These are phyloP conservation scores for Mytilinidion resinicola DNA, from an alignment of 495 filamentous ascomycete genomes.

Conservation along the genomic window DNA sequence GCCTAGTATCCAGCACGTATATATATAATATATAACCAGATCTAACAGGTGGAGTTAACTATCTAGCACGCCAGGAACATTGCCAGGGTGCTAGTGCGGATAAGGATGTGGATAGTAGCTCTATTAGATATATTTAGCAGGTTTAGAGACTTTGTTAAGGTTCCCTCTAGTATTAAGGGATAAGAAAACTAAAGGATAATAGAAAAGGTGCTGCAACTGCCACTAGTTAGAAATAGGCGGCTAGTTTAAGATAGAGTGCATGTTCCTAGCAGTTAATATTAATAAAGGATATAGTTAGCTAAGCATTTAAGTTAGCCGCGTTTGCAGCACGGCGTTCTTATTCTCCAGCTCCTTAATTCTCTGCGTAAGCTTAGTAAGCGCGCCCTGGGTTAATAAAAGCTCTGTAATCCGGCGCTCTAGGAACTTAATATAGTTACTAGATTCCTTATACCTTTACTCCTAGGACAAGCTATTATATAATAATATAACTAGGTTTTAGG, in stretches of 20 bases:
- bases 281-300: slow-evolving; percentile 20
- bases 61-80: no score
- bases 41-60: no score
- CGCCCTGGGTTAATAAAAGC: slow-evolving; percentile 30
- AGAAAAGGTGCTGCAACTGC: slow-evolving; percentile 17
- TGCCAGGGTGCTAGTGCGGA: slow-evolving; percentile 15
- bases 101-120: slow-evolving; percentile 17
- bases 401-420: slow-evolving; percentile 67
- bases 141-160: slow-evolving; percentile 7
- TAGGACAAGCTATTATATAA: slow-evolving; percentile 20
- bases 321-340: slow-evolving; percentile 40
- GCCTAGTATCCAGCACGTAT: no score
- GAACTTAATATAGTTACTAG: slow-evolving; percentile 59
- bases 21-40: no score
- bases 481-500: slow-evolving; percentile 9
- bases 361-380: slow-evolving; percentile 45
- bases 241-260: slow-evolving; percentile 15
- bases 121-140: slow-evolving; percentile 13
- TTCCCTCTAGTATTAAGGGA: slow-evolving; percentile 14
- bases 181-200: slow-evolving; percentile 12
- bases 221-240: slow-evolving; percentile 22
- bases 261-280: slow-evolving; percentile 14
- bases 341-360: slow-evolving; percentile 50
- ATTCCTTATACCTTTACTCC: slow-evolving; percentile 14
- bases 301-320: slow-evolving; percentile 27